phyloP scores from a whole-genome alignment of 2,329 filamentous ascomycete genomes.

The Arachnomyces sp. region DNA sequence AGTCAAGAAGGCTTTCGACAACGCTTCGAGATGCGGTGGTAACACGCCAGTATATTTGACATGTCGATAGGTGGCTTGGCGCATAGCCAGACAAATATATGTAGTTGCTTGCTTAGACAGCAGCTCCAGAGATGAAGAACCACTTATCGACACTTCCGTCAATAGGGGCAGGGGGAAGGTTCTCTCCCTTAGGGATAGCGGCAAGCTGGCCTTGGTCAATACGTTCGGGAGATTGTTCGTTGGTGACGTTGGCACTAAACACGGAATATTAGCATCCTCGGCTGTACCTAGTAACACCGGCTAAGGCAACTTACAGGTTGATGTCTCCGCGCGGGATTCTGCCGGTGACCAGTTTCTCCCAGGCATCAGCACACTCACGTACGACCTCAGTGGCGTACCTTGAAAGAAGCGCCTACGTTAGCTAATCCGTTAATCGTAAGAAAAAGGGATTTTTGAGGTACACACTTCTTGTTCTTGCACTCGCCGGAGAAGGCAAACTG shows the following conservation, averaged over 20 bases:
- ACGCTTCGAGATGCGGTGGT: too few relatives aligned
- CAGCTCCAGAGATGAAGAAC: conserved; percentile 99
- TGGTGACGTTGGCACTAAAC: conserved; percentile 70
- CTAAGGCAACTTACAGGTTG: conserved; percentile 61
- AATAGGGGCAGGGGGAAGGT: conserved; percentile 77
- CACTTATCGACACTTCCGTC: conserved; percentile 98
- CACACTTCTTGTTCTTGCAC: conserved; percentile 98
- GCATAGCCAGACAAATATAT: too few relatives aligned
- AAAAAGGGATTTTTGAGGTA: too few relatives aligned
- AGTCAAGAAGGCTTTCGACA: too few relatives aligned
- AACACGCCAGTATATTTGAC: conserved; percentile 24
- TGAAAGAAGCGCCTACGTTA: conserved; percentile 2
- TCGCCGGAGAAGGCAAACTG: conserved; percentile 99
- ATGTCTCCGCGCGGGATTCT: conserved; percentile 72
- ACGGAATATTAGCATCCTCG: not conserved
- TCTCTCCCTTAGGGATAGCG: conserved; percentile 70
- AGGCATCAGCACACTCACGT: conserved; percentile 91
- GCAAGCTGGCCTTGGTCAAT: conserved; percentile 63
- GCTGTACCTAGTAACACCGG: too few relatives aligned
- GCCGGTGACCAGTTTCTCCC: conserved; percentile 91
- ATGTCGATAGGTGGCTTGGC: conserved; percentile 11
- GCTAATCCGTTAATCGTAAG: conserved; percentile 11
- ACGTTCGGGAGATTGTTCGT: conserved; percentile 65
- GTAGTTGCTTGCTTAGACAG: conserved; percentile 50
- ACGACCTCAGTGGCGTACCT: conserved; percentile 93